Percentiles rank a stretch among this genome's conserved stretches.
phyloP scores from a whole-genome alignment of 2,329 filamentous ascomycete genomes.

The Coniella lustricola region DNA sequence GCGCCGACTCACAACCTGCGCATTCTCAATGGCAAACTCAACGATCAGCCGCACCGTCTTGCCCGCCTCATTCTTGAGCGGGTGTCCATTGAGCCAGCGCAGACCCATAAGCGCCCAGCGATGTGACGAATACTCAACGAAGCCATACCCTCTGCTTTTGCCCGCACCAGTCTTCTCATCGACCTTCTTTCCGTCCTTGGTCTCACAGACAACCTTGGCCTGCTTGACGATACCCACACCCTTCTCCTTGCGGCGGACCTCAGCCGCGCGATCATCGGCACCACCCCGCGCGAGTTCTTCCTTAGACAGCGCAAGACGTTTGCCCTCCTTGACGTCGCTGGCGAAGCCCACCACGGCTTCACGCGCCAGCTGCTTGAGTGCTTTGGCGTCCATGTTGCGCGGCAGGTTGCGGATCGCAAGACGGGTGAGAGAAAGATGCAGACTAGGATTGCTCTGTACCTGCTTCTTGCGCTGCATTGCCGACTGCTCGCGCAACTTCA shows the following conservation, averaged over 20 bases:
- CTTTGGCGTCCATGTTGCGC: constrained; percentile 73
- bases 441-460: constrained; percentile 81
- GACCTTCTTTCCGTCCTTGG: constrained; percentile 76
- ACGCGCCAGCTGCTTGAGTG: constrained; percentile 82
- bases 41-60: constrained; percentile 86
- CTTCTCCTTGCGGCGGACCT: constrained; percentile 70
- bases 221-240: constrained; percentile 84
- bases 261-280: constrained; percentile 72
- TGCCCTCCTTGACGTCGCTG: constrained; percentile 73
- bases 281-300: constrained; percentile 80
- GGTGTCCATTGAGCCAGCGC: constrained; percentile 81
- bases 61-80: constrained; percentile 54
- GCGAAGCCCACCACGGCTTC: constrained; percentile 94
- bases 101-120: constrained; percentile 92
- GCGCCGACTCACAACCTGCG: constrained; percentile 82
- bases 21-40: constrained; percentile 97
- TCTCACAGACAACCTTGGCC: constrained; percentile 92
- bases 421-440: constrained; percentile 84
- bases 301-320: constrained; percentile 72
- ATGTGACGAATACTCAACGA: constrained; percentile 93
- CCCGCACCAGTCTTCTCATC: constrained; percentile 69
- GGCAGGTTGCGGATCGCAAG: constrained; percentile 90
- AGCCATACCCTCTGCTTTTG: constrained; percentile 87
- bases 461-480: constrained; percentile 80
- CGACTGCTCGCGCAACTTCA: constrained; percentile 83